Evolutionary conservation across 2,329 filamentous ascomycete genomes (phyloP).

Genomic region (Talaromyces islandicus): DNA sequence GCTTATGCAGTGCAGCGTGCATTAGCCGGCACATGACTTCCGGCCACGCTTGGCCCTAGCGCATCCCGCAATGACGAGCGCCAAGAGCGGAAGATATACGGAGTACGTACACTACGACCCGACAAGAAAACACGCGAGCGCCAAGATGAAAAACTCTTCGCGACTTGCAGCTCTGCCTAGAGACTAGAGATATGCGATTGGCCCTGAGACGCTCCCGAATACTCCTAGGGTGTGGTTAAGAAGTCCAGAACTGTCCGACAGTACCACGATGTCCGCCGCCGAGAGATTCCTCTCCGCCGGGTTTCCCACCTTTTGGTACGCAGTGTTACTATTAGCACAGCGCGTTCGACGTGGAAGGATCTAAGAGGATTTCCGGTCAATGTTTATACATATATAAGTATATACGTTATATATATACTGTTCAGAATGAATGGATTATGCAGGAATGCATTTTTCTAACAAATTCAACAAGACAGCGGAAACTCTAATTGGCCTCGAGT

Average conservation of each 20-base stretch:
- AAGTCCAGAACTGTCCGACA: background rate
- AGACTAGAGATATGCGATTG: background rate
- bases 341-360: too few relatives aligned
- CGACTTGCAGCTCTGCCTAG: background rate
- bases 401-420: background rate
- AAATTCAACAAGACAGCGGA: background rate
- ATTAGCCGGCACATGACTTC: background rate
- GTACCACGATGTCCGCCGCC: background rate
- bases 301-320: background rate
- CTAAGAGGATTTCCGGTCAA: too few relatives aligned
- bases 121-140: background rate
- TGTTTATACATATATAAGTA: too few relatives aligned
- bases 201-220: background rate
- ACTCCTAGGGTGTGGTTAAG: background rate
- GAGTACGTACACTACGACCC: constrained; percentile 36
- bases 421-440: background rate
- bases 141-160: background rate
- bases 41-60: background rate
- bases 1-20: background rate
- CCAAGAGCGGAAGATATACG: constrained; percentile 32
- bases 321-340: background rate
- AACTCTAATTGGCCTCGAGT: background rate
- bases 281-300: background rate
- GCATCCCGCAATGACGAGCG: background rate
- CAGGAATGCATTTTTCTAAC: background rate